These are phyloP conservation scores for Kodamaea ohmeri DNA, from an alignment of 1,139 yeast species.

Conservation along the genomic window DNA sequence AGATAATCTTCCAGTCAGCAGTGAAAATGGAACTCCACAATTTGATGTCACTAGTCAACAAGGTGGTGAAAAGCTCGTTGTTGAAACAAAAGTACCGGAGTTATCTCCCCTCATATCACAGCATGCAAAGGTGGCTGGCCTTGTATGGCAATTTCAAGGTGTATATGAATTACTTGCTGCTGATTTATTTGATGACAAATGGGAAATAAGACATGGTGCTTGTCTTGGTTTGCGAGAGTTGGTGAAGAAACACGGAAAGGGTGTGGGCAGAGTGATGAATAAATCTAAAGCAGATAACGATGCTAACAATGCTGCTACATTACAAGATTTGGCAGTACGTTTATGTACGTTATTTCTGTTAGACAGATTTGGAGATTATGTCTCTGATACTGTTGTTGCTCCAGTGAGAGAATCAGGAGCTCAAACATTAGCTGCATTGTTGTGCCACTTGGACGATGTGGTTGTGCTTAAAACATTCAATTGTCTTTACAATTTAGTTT, in stretches of 20 bases:
- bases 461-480: conserved; percentile 59
- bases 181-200: conserved; percentile 78
- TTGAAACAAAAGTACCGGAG: conserved; percentile 72
- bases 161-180: conserved; percentile 80
- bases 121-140: conserved; percentile 72
- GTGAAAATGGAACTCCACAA: conserved; percentile 19
- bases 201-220: conserved; percentile 98
- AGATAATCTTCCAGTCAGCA: conserved; percentile 21
- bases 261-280: conserved; percentile 81
- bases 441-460: conserved; percentile 62
- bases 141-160: conserved; percentile 97
- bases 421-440: conserved; percentile 86
- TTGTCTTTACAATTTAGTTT: conserved; percentile 64
- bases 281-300: conserved; percentile 62
- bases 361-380: conserved; percentile 96
- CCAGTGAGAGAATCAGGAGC: conserved; percentile 98
- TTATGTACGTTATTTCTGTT: conserved; percentile 83
- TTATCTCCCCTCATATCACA: conserved; percentile 70
- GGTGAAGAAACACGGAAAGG: conserved; percentile 76
- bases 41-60: conserved; percentile 74
- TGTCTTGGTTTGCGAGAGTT: conserved; percentile 89
- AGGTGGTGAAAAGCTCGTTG: conserved; percentile 77
- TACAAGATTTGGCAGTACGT: conserved; percentile 88
- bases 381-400: conserved; percentile 96
- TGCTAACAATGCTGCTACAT: conserved; percentile 58